Evolutionary conservation across 139 green algal genomes (phyloP), one percentile per base, ranked within the genome.

Genomic region (Asterochloris erici): DNA sequence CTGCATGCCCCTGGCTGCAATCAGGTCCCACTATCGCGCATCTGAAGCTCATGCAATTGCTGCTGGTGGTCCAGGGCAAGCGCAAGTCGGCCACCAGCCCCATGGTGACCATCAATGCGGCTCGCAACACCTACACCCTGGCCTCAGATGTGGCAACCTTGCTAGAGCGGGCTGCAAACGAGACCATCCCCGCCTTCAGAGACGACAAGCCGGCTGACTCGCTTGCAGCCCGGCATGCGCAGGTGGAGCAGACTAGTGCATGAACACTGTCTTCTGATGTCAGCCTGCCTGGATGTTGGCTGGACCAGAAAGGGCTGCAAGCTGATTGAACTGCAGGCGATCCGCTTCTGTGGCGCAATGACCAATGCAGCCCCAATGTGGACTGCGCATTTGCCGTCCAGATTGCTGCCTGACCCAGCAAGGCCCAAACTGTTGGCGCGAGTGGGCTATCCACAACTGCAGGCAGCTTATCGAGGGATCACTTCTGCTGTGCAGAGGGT

Each of bases 121-220:
- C 92, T 26, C 86, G 88, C 70, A 91, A 91, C 81, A 78, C 75
- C 9, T 91, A 92, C 54, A 73, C 86, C n/a, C 75, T 95, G 26
- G 82, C 78, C 14, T 88, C 86, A 10, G 92, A 95, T 81, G 76
- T 95, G 62, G 73, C 92, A 68, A 78, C 84, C 10, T 76, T 93
- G 15, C 83, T 92, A 23, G 90, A 96, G 47, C 68, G 68, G 1
- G 88, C 86, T 0, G 90, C 82, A 38, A 82, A 87, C 63, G 91
- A 95, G 66, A 87, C 85, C 66, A 90, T 96, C 73, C 90, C 91
- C 0, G 74, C 68, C 60, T 84, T 88, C 73, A 90, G 92, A 75
- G 91, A 96, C 61, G 91, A 95, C 82, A 93, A 88, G 87, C 83
- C 81, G 83, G 79, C 73, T 10, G 82, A 85, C n/a, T n/a, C 77